phyloP scores from a whole-genome alignment of 164 flowering plant species.

The Magnolia changhungtana region DNA sequence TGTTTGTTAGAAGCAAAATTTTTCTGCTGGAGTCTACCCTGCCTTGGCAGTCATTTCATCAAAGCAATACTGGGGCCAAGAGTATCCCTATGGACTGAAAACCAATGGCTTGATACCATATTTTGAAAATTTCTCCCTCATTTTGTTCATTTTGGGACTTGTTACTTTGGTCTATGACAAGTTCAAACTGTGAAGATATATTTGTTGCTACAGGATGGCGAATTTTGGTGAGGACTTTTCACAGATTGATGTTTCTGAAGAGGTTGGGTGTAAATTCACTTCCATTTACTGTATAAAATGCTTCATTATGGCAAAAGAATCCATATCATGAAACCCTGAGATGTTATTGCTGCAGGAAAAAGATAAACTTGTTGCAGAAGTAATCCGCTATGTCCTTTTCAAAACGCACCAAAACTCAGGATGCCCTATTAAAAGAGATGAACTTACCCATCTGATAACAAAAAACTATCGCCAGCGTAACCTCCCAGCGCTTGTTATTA shows the following conservation, averaged over 20 bases:
- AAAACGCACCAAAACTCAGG: constrained; percentile 77
- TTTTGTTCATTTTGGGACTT: background rate
- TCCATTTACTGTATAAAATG: constrained; percentile 3
- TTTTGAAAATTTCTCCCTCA: background rate
- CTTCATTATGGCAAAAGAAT: background rate
- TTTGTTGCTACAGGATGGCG: constrained; percentile 24
- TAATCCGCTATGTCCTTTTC: constrained; percentile 79
- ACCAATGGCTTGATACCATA: background rate
- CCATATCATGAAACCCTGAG: constrained; percentile 3
- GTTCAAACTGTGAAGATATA: background rate
- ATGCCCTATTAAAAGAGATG: constrained; percentile 91
- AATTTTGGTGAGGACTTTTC: constrained; percentile 33
- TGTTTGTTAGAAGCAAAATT: background rate
- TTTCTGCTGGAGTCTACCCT: background rate
- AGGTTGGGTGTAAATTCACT: constrained; percentile 32
- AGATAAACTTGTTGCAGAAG: constrained; percentile 89
- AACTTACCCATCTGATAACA: constrained; percentile 73
- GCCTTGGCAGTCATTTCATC: background rate
- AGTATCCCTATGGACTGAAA: background rate
- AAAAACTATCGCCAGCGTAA: constrained; percentile 68
- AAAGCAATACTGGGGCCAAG: background rate
- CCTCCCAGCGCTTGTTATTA: constrained; percentile 69
- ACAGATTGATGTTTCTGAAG: constrained; percentile 57
- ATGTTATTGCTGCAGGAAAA: constrained; percentile 48
- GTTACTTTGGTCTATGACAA: background rate